Base-by-base conservation (phyloP, 1,139 yeast species). In the Zygosaccharomyces pseudobailii region DNA sequence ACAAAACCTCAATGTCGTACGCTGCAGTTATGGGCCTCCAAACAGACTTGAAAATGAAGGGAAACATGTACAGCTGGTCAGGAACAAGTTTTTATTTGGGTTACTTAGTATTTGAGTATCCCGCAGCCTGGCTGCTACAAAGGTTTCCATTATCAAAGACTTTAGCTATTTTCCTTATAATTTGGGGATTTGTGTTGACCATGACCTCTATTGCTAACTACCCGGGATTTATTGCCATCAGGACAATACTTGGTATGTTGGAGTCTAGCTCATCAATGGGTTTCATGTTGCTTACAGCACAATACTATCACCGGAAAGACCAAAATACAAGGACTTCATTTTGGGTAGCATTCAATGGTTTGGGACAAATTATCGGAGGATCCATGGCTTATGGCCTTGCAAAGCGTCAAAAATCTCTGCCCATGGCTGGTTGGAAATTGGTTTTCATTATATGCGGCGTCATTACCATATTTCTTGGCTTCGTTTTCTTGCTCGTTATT, bases 11-110 rank as follows among this genome's bases (percentile, higher is more conserved):
- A 9, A 76, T 71, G 37, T 69, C 79, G 4, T 75, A 72, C 51
- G 84, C 85, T 8, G 71, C 84, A 0, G 71, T 82, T 44, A 68
- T 80, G 63, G 81, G 81, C 0, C 56, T 77, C 28, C 63, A 73
- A 50, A 59, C 56, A 2, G 76, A 71, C 46, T 65, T 75, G 45
- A 52, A 70, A 9, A 75, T 78, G 81, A 55, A 51, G 17, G 78
- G 79, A 13, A 63, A 68, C 39, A 65, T 65, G 66, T 78, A 77
- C 58, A 63, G 75, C 8, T 77, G 81, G 80, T 68, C 71, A n/a
- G 80, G 78, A 28, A 64, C 77, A 10, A 68, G 76, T 2, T 78
- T 78, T 51, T 78, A 78, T 54, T 52, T 75, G 23, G 80, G 80
- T 4, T 75, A 74, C 47, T 56, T 77, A 36, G 60, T 59, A 6